Conservation (phyloP, 257 asterid species). For the Oldenlandia corymbosa region DNA sequence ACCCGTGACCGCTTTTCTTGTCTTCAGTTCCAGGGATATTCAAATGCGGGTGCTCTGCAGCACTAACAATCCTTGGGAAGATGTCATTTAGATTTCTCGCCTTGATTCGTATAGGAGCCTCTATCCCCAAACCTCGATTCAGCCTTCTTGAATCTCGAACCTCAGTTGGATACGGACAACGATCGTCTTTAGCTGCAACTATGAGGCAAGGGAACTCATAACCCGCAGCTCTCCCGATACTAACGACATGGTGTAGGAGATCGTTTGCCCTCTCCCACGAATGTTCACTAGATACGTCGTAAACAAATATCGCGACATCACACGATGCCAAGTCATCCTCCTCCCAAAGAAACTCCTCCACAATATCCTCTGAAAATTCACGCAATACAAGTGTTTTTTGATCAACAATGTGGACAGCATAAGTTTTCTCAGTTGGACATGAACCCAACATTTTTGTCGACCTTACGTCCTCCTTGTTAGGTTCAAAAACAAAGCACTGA, state of each 20-base stretch:
- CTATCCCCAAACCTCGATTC: constrained; percentile 95
- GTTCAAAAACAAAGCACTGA: constrained; percentile 90
- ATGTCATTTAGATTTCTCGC: constrained; percentile 85
- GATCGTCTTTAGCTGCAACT: constrained; percentile 92
- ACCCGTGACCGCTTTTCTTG: constrained; percentile 71
- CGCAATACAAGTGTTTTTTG: constrained; percentile 75
- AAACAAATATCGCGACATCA: constrained; percentile 87
- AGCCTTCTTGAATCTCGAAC: constrained; percentile 95
- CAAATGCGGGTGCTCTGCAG: constrained; percentile 93
- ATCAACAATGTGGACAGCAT: constrained; percentile 65
- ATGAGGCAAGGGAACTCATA: constrained; percentile 92
- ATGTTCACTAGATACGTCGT: constrained; percentile 74
- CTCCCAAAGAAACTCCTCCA: constrained; percentile 50
- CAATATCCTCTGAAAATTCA: constrained; percentile 80
- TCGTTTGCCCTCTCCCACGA: constrained; percentile 86
- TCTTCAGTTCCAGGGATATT: constrained; percentile 96
- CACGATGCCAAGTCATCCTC: constrained; percentile 85
- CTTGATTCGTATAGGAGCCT: constrained; percentile 92
- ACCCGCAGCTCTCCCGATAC: constrained; percentile 84
- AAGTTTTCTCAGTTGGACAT: constrained; percentile 44
- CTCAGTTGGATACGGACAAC: constrained; percentile 70
- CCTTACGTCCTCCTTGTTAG: constrained; percentile 79
- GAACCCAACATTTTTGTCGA: constrained; percentile 70
- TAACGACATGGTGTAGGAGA: constrained; percentile 88
- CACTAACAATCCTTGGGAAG: constrained; percentile 69